phyloP scores from a whole-genome alignment of 257 asterid genomes.

The Solanum corneliomulleri region DNA sequence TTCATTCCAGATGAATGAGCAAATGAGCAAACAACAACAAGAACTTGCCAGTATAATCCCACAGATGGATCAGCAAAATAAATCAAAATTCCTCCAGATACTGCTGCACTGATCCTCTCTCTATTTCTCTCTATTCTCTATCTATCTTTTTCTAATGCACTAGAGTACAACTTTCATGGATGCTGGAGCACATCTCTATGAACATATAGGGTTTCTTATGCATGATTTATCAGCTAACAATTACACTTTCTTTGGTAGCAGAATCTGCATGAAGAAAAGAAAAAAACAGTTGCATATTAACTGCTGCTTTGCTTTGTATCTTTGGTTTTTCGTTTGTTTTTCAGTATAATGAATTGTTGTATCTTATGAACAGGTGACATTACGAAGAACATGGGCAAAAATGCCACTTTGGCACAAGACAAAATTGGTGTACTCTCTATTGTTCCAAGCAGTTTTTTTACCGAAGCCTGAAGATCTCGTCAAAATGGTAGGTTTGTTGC shows the following conservation, averaged over 20 bases:
- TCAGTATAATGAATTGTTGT: background rate
- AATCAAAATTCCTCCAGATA: background rate
- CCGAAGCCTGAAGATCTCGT: conserved; percentile 63
- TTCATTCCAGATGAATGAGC: background rate
- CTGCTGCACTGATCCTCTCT: background rate
- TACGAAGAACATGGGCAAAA: conserved; percentile 82
- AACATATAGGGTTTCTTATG: background rate
- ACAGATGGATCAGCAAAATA: background rate
- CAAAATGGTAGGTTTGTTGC: conserved; percentile 41
- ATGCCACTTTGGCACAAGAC: conserved; percentile 98
- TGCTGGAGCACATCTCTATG: background rate
- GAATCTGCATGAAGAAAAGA: background rate
- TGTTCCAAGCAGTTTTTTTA: conserved; percentile 83
- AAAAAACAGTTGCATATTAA: background rate
- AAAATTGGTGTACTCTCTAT: conserved; percentile 50
- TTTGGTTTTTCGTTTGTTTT: background rate
- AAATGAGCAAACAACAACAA: background rate
- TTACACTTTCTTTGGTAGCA: background rate
- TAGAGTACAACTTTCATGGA: background rate
- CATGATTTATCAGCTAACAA: background rate
- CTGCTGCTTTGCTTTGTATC: background rate
- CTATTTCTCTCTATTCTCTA: background rate
- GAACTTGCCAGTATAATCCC: background rate
- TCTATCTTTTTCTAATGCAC: background rate
- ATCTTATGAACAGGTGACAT: conserved; percentile 38